A percentile compares a stretch with the other conserved stretches of the same genome.
phyloP scores from a whole-genome alignment of 208 protist genomes.

The Trypanosoma conorhini region DNA sequence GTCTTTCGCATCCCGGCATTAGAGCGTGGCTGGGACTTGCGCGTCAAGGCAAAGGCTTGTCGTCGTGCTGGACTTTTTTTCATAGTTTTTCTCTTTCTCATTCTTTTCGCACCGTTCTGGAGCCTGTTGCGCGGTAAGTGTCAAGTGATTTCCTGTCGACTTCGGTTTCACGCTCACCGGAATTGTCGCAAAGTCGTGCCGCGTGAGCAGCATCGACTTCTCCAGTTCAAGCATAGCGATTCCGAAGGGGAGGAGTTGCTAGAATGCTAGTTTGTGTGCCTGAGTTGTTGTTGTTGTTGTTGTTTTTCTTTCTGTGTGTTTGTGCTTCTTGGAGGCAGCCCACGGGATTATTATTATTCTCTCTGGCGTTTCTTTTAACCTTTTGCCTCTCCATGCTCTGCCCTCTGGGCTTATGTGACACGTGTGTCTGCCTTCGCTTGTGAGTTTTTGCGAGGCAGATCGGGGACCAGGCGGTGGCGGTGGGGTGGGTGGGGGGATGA shows the following conservation, averaged over 20 bases:
- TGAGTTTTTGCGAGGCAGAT: too few relatives aligned
- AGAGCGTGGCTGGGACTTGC: slow-evolving; percentile 25
- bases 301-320: not conserved
- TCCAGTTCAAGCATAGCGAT: slow-evolving; percentile 25
- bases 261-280: not conserved
- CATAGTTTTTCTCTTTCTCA: slow-evolving; percentile 15
- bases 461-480: too few relatives aligned
- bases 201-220: slow-evolving; percentile 8
- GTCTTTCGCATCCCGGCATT: slow-evolving; percentile 25
- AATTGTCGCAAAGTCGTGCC: slow-evolving; percentile 21
- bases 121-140: slow-evolving; percentile 10
- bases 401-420: too few relatives aligned
- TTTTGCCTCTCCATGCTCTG: slow-evolving; percentile 14
- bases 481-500: too few relatives aligned
- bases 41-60: slow-evolving; percentile 27
- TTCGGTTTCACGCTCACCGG: slow-evolving; percentile 12
- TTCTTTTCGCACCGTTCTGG: slow-evolving; percentile 16
- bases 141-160: slow-evolving; percentile 11
- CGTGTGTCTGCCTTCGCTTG: too few relatives aligned
- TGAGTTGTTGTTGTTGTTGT: slow-evolving; percentile 1
- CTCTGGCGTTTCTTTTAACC: slow-evolving; percentile 1
- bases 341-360: not conserved
- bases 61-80: slow-evolving; percentile 26
- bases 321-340: not conserved
- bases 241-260: slow-evolving; percentile 21